Evolutionary conservation across 2,329 filamentous ascomycete genomes (phyloP), one percentile per base, ranked within the genome.

Genomic region (Nothopassalora personata): DNA sequence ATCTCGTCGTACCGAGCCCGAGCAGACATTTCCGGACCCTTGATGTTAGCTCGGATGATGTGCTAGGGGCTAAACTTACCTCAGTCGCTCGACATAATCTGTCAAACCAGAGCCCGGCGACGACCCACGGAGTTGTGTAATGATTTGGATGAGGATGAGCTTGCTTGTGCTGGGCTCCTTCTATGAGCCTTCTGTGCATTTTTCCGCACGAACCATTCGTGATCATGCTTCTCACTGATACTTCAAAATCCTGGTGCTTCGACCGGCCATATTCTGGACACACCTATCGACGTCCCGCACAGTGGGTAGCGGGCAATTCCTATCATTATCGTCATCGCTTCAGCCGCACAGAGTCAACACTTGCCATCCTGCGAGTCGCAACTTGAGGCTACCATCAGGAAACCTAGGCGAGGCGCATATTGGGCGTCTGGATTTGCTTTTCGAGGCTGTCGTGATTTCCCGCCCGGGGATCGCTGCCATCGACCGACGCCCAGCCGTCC

Each of bases 361-460:
- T 30, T 5, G 28, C 23, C 46, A 49, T 49, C 46, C 46, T 19
- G 18, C 46, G 39, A 43, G 39, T 23, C 13, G 4, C 18, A 15
- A n/a, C 39, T n/a, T 8, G n/a, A 43, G 5, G 39, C 13, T 15
- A 43, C 23, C 2, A 3, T 23, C 23, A 2, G 23, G 23, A 23
- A 23, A 23, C 23, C 23, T 23, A 34, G 39, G 39, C 53, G 53
- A 54, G 43, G 43, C 28, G 28, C 28, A 49, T 34, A 15, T 23
- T 5, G 23, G 23, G 11, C 30, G 27, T 30, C 34, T 36, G 4
- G 23, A 39, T 33, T 56, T 54, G 56, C 55, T 58, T 53, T 36
- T 55, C 49, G 49, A 46, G 30, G 31, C 45, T 64, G 62, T 60
- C 59, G 62, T 61, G 56, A 60, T 64, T 56, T 11, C 56, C 57